Base-by-base conservation (phyloP, 2,329 filamentous ascomycete species). In the Fusarium denticulatum region DNA sequence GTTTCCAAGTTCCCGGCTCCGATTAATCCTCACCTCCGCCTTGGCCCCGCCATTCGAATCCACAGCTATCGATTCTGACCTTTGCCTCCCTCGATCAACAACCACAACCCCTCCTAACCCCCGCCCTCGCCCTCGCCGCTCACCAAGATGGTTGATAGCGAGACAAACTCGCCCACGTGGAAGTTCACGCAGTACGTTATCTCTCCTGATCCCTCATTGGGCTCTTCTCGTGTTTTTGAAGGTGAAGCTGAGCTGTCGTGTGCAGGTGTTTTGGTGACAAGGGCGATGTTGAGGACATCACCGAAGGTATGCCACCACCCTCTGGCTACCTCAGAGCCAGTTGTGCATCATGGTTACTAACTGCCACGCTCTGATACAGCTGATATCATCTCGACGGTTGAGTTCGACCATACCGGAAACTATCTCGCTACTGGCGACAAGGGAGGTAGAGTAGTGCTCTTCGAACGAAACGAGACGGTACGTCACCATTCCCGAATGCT, bases 271-370 rank as follows among this genome's bases (percentile, higher is more conserved):
- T 99, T 86, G 96, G 96, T 85, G 96, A 99, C 87, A 99, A 99
- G 87, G 96, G 96, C 79, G 96, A 99, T 87, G 96, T 99, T 77
- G 96, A 98, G 85, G 95, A 98, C 84, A 98, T 98, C 83, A 98
- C 95, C 85, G 95, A 98, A 92, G 94, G 94, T 95, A 87, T 79
- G 84, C 73, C 72, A 52, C 65, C 72, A 63, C 64, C 57, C 32
- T 49, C 32, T 70, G 60, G 64, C 57, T 67, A 61, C 67, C 67
- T 61, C 67, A 64, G 60, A 72, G 55, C 46, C 32, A 37, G 64
- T 57, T 52, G 52, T 60, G 57, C 58, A 61, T 68, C 66, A 65
- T 69, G 49, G 55, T 45, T 71, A 60, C 72, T 76, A 67, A 78
- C 76, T 60, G 55, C 72, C 55, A 60, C 46, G 42, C 73, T 77